Evolutionary conservation across 1,284 basidiomycete genomes (phyloP).

Genomic region (Phylloboletellus chloephorus): DNA sequence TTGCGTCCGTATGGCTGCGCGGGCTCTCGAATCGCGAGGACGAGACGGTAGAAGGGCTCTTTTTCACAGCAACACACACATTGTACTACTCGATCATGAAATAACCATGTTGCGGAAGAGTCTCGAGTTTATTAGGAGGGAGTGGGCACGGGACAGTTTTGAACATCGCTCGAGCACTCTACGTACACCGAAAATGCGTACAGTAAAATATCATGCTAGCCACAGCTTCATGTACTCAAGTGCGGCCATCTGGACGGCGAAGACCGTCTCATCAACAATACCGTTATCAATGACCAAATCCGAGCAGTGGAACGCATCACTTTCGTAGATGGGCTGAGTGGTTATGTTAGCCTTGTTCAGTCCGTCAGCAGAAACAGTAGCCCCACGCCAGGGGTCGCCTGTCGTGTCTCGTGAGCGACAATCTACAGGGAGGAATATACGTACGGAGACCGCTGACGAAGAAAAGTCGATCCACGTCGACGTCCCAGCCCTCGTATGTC

Average conservation of each 20-base stretch:
- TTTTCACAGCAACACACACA: no score
- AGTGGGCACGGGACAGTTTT: no score
- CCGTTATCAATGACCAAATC: slow-evolving; percentile 46
- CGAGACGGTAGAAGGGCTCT: no score
- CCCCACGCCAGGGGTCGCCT: slow-evolving; percentile 73
- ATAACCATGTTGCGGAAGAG: no score
- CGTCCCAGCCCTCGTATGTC: slow-evolving; percentile 58
- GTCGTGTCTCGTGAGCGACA: slow-evolving; percentile 5
- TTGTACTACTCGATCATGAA: no score
- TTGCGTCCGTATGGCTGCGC: no score
- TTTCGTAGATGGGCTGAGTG: slow-evolving; percentile 48
- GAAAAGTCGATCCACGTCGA: slow-evolving; percentile 53
- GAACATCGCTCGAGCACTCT: no score
- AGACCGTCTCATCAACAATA: slow-evolving; percentile 46
- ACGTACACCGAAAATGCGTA: background rate
- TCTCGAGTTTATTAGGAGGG: no score
- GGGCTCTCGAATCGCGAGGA: no score
- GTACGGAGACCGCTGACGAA: slow-evolving; percentile 63
- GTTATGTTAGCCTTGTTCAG: slow-evolving; percentile 45
- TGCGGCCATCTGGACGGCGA: slow-evolving; percentile 45
- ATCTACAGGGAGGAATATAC: slow-evolving; percentile 22
- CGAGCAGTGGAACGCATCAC: slow-evolving; percentile 64
- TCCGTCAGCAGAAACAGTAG: slow-evolving; percentile 57
- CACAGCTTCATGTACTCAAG: slow-evolving; percentile 46
- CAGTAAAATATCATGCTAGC: slow-evolving; percentile 33